Evolutionary conservation across 805 yeast genomes (phyloP), one percentile per base, ranked within the genome.

Genomic region (Jamesozyma lodderae): DNA sequence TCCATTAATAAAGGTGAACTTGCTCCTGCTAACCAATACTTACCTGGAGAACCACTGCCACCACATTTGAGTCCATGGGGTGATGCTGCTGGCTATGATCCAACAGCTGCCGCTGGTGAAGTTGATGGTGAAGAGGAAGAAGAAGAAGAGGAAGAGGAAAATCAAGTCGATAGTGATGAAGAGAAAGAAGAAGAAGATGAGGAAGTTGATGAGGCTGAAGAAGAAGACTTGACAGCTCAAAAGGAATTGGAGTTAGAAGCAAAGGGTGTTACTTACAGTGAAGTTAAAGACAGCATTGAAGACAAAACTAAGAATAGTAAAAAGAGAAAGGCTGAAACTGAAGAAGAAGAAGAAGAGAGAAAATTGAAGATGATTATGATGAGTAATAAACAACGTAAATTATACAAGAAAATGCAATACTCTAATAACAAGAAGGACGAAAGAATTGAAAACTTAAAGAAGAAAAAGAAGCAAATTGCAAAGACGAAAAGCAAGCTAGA

Each of bases 41-140:
- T 94, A 31, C 95, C 96, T 4, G 98, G 98, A 40, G 96, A 90
- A 65, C 68, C 85, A 4, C 70, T 92, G 47, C 98, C 98, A 32
- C 96, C 98, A 26, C 98, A 92, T 63, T 69, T 92, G 54, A 84
- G 95, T 37, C 98, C 98, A 68, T 92, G 98, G 97, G 97, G 97
- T 51, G 98, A 92, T 66, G 74, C 88, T 34, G 86, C 81, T 51
- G 81, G 79, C 38, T 92, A 92, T 65, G 77, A 90, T 62, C 97
- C 98, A 52, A 77, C 71, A 41, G 81, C 75, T 23, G 62, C 62
- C 23, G 52, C 59, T 11, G 70, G 52, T 24, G 63, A 52, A 6
- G 62, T 35, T 14, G 74, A 60, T 10, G 72, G 57, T 2, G 75
- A 52, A 9, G 72, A 53, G 2, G 74, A 59, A 16, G 76, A 55